A percentile compares a stretch with the other conserved stretches of the same genome.
Evolutionary conservation across 306 rosid species (phyloP).

Genomic region (Malus asiatica): DNA sequence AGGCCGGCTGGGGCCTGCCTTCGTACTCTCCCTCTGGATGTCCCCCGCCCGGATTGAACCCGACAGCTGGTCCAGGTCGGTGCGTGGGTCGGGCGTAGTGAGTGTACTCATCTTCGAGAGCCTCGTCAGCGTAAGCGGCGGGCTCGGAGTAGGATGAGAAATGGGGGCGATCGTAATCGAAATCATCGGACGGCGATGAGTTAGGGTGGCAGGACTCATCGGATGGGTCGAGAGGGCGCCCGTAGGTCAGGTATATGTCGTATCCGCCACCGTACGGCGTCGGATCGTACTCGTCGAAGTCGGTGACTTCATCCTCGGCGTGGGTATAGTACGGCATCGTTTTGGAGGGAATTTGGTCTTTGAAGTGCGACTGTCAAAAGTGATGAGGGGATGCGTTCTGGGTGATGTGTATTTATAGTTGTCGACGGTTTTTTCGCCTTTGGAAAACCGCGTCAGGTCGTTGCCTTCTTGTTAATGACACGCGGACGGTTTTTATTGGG

Average conservation of each 20-base stretch:
- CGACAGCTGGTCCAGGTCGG: conserved; percentile 24
- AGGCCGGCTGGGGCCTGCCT: conserved; percentile 22
- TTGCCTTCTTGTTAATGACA: neutral
- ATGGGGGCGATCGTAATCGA: conserved; percentile 78
- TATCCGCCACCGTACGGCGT: conserved; percentile 44
- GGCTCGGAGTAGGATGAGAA: conserved; percentile 49
- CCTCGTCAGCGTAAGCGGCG: conserved; percentile 63
- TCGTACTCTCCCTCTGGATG: conserved; percentile 12
- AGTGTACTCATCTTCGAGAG: conserved; percentile 56
- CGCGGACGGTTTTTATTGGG: neutral
- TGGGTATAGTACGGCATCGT: conserved; percentile 40
- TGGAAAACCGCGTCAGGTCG: neutral
- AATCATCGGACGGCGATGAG: conserved; percentile 26
- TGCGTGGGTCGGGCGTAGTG: conserved; percentile 63
- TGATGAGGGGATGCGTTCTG: too few species aligned
- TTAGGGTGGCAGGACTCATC: conserved; percentile 59
- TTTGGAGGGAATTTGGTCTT: neutral
- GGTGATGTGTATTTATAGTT: neutral
- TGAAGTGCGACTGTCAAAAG: neutral
- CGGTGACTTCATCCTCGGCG: conserved; percentile 21
- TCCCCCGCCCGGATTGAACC: conserved; percentile 1
- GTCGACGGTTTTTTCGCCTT: neutral
- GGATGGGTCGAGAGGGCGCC: conserved; percentile 26
- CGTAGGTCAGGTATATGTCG: conserved; percentile 34
- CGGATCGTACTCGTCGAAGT: conserved; percentile 45